Conservation (phyloP, 805 yeast species). For the Saccharomycodes ludwigii region DNA sequence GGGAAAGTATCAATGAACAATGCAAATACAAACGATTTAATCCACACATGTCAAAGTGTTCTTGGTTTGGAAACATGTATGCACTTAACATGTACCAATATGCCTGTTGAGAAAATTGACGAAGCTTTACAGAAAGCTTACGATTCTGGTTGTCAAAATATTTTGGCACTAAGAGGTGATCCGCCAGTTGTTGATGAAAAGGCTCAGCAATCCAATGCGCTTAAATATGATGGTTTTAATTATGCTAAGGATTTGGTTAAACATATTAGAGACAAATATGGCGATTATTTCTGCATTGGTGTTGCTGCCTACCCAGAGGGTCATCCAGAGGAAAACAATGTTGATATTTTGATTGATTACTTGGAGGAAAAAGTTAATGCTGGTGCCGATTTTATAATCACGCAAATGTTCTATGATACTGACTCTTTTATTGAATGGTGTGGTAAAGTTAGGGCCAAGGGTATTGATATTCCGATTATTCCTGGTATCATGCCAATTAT, state of each 20-base stretch:
- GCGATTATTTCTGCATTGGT: slow-evolving; percentile 85
- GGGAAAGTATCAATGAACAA: slow-evolving; percentile 36
- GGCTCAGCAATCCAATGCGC: slow-evolving; percentile 41
- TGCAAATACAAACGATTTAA: slow-evolving; percentile 79
- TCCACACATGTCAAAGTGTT: slow-evolving; percentile 79
- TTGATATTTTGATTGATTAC: slow-evolving; percentile 39
- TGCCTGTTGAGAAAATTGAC: slow-evolving; percentile 73
- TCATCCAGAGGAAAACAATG: slow-evolving; percentile 62
- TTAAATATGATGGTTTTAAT: no score
- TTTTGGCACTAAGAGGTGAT: slow-evolving; percentile 90
- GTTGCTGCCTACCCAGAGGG: slow-evolving; percentile 98
- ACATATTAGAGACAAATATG: slow-evolving; percentile 67
- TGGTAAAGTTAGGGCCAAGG: slow-evolving; percentile 48
- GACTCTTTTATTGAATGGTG: slow-evolving; percentile 83
- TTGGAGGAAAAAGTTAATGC: slow-evolving; percentile 84
- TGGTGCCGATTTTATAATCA: slow-evolving; percentile 87
- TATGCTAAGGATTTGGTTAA: slow-evolving; percentile 79
- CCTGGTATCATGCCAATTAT: slow-evolving; percentile 99
- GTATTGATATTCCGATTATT: slow-evolving; percentile 75
- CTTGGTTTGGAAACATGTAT: slow-evolving; percentile 92
- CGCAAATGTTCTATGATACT: slow-evolving; percentile 95
- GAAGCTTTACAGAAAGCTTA: slow-evolving; percentile 77
- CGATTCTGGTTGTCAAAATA: slow-evolving; percentile 88
- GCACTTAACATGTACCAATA: slow-evolving; percentile 96
- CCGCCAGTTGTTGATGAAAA: slow-evolving; percentile 52